Percentiles rank a stretch among this genome's conserved stretches.
phyloP scores from a whole-genome alignment of 352 stramenopile genomes.

The Globisporangium spiculum region DNA sequence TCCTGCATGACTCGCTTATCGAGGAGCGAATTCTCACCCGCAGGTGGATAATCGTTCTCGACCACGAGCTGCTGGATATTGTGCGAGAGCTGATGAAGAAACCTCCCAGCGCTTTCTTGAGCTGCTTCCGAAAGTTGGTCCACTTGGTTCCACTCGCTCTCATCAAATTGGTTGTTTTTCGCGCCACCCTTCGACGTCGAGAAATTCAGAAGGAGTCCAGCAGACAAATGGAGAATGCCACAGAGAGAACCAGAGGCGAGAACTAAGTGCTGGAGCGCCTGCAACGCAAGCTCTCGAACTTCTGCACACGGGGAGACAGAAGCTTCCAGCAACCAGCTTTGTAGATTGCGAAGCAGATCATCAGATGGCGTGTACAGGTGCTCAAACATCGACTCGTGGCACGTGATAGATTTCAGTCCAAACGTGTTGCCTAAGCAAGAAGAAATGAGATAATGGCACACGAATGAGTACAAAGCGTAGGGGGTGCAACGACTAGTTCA shows the following conservation, averaged over 20 bases:
- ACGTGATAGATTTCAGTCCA: conserved; percentile 49
- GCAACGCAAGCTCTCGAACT: conserved; percentile 59
- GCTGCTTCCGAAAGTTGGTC: conserved; percentile 53
- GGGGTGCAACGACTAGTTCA: conserved; percentile 11
- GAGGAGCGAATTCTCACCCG: conserved; percentile 34
- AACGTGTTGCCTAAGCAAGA: conserved; percentile 32
- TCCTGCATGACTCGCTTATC: conserved; percentile 57
- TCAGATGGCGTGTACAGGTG: conserved; percentile 47
- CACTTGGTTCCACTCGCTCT: conserved; percentile 49
- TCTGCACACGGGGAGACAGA: conserved; percentile 40
- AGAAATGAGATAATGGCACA: not conserved
- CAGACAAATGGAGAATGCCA: conserved; percentile 67
- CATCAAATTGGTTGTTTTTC: conserved; percentile 24
- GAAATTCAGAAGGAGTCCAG: conserved; percentile 58
- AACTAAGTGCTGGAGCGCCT: conserved; percentile 56
- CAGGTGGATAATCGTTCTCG: conserved; percentile 23
- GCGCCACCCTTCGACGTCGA: conserved; percentile 9
- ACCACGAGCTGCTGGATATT: conserved; percentile 58
- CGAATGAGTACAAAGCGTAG: not conserved
- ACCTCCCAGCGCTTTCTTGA: conserved; percentile 32
- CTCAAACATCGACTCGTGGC: conserved; percentile 44
- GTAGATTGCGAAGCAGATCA: conserved; percentile 54
- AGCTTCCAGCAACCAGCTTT: conserved; percentile 66
- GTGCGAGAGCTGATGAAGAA: conserved; percentile 46
- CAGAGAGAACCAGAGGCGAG: conserved; percentile 81